These are phyloP conservation scores for Fusarium sp. DNA, from an alignment of 2,329 filamentous ascomycete species.

Conservation along the genomic window DNA sequence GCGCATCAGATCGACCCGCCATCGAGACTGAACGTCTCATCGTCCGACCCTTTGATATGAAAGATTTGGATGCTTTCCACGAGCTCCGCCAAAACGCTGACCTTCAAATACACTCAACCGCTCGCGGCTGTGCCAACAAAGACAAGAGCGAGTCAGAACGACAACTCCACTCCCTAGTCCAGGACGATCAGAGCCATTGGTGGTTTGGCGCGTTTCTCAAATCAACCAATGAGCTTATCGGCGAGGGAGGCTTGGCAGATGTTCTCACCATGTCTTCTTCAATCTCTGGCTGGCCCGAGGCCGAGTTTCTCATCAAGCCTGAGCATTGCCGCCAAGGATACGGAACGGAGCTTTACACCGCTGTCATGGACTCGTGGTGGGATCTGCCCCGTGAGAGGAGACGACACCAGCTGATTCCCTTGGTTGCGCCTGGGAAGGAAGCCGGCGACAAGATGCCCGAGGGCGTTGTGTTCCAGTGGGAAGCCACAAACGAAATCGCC, in stretches of 20 bases:
- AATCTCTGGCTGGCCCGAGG: conserved; percentile 36
- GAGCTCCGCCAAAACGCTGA: conserved; percentile 22
- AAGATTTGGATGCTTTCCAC: conserved; percentile 35
- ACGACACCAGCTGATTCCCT: conserved; percentile 29
- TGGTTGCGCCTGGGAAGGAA: conserved; percentile 12
- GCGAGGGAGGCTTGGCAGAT: conserved; percentile 35
- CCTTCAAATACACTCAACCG: conserved; percentile 17
- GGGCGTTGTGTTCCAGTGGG: conserved; percentile 33
- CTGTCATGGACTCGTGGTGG: conserved; percentile 39
- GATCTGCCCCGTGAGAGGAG: conserved; percentile 28
- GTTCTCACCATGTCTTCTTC: conserved; percentile 30
- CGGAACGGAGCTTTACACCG: conserved; percentile 30
- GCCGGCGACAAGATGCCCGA: conserved; percentile 31
- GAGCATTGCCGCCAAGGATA: conserved; percentile 35
- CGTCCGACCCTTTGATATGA: conserved; percentile 26
- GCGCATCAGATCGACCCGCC: conserved; percentile 23
- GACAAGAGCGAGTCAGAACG: conserved; percentile 32
- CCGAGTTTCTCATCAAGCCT: conserved; percentile 36
- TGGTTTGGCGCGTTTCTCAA: conserved; percentile 37
- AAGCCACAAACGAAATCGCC: conserved; percentile 25
- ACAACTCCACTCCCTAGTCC: conserved; percentile 13
- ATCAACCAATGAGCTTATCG: conserved; percentile 35
- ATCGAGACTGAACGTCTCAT: conserved; percentile 35
- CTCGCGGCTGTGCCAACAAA: conserved; percentile 28
- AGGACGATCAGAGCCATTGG: conserved; percentile 34